Base-by-base conservation (phyloP, 2,329 filamentous ascomycete species). In the Aspergillus neotritici region DNA sequence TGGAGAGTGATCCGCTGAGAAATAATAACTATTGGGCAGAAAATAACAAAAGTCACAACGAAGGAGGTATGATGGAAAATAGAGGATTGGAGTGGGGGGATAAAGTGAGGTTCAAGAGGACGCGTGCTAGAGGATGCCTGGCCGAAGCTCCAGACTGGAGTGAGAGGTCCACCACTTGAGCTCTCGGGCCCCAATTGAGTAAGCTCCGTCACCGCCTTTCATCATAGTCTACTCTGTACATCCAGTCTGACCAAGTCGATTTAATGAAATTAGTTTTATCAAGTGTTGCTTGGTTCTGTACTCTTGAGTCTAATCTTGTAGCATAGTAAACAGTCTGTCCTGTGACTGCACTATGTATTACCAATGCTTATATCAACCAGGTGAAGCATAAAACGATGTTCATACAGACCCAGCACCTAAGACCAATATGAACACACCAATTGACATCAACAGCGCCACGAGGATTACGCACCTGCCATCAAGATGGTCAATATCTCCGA, bases 51-150 rank as follows among this genome's bases (percentile, higher is more conserved):
- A 37, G 28, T 17, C 14, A 42, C 10, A 42, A 29, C 30, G 35
- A 37, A 46, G 39, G 31, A 29, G 41, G 40, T n/a, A 39, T 32
- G 34, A 47, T 40, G 48, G 37, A 43, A 33, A 38, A 46, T 41
- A 41, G 49, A 49, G 46, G 47, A 48, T 51, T 46, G 45, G 46
- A 50, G 48, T 48, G 50, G 50, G 48, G 47, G 40, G 50, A 48
- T 36, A 52, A 55, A 52, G 54, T 53, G 41, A 47, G 35, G 34
- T 44, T 47, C 37, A 41, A 48, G 44, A 46, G 48, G 53, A 61
- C 62, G 64, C 62, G 63, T 63, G 57, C 57, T 51, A 56, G 51
- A 55, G 60, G 61, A 51, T 64, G 62, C 61, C 63, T 65, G 58
- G 52, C 42, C 37, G 53, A 53, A 64, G 61, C 62, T 64, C 54